Evolutionary conservation across 371 early-diverging fungal genomes (phyloP).

Genomic region (Parasitella parasitica): DNA sequence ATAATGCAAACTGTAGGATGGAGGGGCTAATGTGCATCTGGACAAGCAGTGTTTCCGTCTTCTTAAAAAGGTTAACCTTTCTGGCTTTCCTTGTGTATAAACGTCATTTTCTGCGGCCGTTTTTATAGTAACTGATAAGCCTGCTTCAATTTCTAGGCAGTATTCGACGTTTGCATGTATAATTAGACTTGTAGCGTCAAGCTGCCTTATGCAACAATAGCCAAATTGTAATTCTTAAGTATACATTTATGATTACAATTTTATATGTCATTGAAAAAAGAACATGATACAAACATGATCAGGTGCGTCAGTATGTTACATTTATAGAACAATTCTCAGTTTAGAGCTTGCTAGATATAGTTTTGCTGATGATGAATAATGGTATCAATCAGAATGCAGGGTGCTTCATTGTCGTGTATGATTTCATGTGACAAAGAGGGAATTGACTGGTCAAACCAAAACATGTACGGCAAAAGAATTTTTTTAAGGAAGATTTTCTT

Average conservation of each 20-base stretch:
- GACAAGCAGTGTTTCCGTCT: not conserved
- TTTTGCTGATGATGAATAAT: not conserved
- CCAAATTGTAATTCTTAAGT: not conserved
- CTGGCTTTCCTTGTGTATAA: not conserved
- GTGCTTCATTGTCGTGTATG: not conserved
- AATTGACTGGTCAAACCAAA: not conserved
- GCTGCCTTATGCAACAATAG: no score
- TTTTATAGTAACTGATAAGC: no score
- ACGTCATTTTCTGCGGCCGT: no score
- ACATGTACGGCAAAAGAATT: not conserved
- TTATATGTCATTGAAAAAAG: not conserved
- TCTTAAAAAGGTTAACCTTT: not conserved
- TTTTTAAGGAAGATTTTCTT: not conserved
- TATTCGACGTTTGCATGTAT: no score
- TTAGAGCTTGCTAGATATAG: not conserved
- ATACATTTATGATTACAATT: not conserved
- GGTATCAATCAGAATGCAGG: not conserved
- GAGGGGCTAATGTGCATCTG: not conserved
- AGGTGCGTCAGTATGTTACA: not conserved
- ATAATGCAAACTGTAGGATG: not conserved
- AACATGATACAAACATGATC: constrained; percentile 1
- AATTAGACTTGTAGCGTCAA: no score
- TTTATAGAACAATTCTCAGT: not conserved
- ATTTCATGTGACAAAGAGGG: not conserved
- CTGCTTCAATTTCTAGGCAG: not conserved